Conservation (phyloP, 768 basidiomycete genomes). For the Porpolomopsis calyptriformis region DNA sequence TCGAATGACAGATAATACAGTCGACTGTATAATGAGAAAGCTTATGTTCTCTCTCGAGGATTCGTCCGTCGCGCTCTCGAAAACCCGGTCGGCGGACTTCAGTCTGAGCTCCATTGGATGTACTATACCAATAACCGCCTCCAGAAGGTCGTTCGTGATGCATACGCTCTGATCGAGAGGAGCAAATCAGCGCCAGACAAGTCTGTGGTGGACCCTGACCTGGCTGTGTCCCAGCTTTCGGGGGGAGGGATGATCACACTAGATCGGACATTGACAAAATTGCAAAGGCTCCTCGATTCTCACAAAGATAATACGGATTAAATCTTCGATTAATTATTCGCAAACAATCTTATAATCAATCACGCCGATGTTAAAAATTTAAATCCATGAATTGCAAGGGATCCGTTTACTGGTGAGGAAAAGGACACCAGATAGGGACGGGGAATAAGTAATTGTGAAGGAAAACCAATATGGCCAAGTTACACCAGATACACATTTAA, state of each 20-base stretch:
- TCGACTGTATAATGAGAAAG: conserved; percentile 88
- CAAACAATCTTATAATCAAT: conserved; percentile 1
- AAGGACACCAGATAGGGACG: too few relatives aligned
- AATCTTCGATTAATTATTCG: background rate
- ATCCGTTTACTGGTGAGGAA: too few relatives aligned
- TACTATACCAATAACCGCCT: conserved; percentile 59
- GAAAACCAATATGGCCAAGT: background rate
- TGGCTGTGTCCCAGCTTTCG: conserved; percentile 66
- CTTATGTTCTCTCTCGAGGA: conserved; percentile 79
- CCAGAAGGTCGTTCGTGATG: conserved; percentile 55
- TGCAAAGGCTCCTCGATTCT: conserved; percentile 36
- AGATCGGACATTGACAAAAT: conserved; percentile 60
- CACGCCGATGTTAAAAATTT: background rate
- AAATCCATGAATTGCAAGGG: background rate
- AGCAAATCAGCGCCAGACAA: conserved; percentile 35
- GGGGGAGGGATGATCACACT: conserved; percentile 72
- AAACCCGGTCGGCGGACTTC: conserved; percentile 60
- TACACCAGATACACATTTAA: too few relatives aligned
- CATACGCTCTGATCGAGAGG: conserved; percentile 54
- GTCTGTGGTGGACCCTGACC: conserved; percentile 24
- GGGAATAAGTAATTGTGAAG: too few relatives aligned
- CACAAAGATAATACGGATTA: background rate
- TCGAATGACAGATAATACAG: conserved; percentile 28
- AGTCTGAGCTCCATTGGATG: conserved; percentile 61
- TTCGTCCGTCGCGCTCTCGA: conserved; percentile 87